Base-by-base conservation (phyloP, 2,329 filamentous ascomycete species). In the Xenoacremonium recifei region DNA sequence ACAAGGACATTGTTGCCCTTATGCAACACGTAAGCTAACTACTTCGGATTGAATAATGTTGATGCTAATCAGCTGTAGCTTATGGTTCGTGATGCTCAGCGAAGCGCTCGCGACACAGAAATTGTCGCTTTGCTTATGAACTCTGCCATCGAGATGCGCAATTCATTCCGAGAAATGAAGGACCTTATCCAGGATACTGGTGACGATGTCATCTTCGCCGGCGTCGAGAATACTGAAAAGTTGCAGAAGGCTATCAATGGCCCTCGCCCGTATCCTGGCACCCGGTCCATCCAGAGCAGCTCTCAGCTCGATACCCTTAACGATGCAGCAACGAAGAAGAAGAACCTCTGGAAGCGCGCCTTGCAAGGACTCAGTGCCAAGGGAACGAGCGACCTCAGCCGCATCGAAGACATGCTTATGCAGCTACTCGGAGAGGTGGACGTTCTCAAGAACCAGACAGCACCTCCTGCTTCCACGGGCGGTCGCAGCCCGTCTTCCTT, bases 101-200 rank as follows among this genome's bases (percentile, higher is more conserved):
- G 93, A 45, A 97, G 93, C 66, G 93, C 93, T 34, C 82, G 93
- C 33, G 93, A 99, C 58, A 97, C 93, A 0, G 93, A 99, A 66
- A 96, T 99, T 41, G 74, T 99, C 15, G 89, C 96, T 35, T 92
- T 93, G 1, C 80, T 99, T 21, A 93, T 99, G 47, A 85, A 92
- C 45, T 91, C 90, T 40, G 92, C 93, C 4, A 85, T 93, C 11
- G 93, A 99, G 67, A 97, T 97, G 91, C 89, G 92, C 50, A 95
- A 88, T 54, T 95, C 89, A 1, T 95, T 97, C 61, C 89, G 95
- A 52, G 91, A 96, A 57, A 87, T 99, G 77, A 96, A 93, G 73
- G 87, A 85, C 50, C 85, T 95, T 59, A 86, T 99, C 47, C 85
- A 87, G 37, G 87, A 95, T 51, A 92, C 95, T 46, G 63, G 66